Conservation (phyloP, 2,329 filamentous ascomycete genomes). For the Monosporascus cannonballus region DNA sequence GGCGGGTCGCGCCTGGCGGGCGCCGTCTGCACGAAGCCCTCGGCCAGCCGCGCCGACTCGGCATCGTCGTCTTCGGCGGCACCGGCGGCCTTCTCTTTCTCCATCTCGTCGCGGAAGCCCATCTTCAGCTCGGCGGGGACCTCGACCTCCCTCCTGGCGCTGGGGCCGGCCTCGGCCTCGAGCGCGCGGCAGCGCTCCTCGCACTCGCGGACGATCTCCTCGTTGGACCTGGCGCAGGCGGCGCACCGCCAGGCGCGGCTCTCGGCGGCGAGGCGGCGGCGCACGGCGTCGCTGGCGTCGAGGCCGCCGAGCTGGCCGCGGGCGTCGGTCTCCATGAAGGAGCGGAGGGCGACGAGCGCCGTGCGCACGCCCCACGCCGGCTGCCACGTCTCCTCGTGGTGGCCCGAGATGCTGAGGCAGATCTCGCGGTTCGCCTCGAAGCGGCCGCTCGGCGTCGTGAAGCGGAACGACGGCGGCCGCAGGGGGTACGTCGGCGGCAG, state of each 20-base stretch:
- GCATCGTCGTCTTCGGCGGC: conserved; percentile 24
- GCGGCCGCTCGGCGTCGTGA: conserved; percentile 82
- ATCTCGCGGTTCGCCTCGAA: conserved; percentile 98
- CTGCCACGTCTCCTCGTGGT: conserved; percentile 98
- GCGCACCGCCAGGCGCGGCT: conserved; percentile 63
- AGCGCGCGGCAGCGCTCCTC: conserved; percentile 39
- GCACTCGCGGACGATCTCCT: conserved; percentile 66
- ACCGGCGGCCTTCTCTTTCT: conserved; percentile 22
- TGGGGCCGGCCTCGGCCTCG: conserved; percentile 28
- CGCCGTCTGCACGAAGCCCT: conserved; percentile 52
- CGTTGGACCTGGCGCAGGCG: conserved; percentile 65
- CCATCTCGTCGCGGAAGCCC: conserved; percentile 69
- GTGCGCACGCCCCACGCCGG: conserved; percentile 96
- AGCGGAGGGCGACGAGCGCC: conserved; percentile 70
- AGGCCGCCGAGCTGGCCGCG: conserved; percentile 86
- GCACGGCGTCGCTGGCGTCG: conserved; percentile 63
- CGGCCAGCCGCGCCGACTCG: conserved; percentile 45
- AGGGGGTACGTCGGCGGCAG: conserved; percentile 87
- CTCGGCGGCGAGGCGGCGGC: conserved; percentile 63
- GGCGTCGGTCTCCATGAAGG: conserved; percentile 89
- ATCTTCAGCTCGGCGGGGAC: conserved; percentile 54
- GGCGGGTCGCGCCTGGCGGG: conserved; percentile 20
- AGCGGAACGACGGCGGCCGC: conserved; percentile 90
- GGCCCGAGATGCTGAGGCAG: conserved; percentile 85
- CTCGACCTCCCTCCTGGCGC: conserved; percentile 34